Conservation (phyloP, 106 monocot genomes). For the Cymbidium sinense region DNA sequence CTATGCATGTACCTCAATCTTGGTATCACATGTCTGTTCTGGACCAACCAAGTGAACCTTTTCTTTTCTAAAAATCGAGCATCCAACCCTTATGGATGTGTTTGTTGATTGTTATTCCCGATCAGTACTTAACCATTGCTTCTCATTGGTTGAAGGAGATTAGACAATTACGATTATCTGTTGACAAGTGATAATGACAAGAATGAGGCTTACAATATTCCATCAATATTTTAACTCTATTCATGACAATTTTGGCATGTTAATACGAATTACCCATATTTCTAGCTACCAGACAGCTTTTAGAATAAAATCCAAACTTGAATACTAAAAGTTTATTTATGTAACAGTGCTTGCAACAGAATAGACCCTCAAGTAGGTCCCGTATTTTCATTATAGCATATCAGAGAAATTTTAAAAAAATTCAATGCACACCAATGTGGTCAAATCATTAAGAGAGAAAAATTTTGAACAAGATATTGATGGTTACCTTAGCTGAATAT, state of each 20-base stretch:
- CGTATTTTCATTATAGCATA: not conserved
- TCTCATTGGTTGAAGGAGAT: not conserved
- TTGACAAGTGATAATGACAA: not conserved
- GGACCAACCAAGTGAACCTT: not conserved
- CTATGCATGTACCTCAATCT: not conserved
- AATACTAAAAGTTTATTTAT: not conserved
- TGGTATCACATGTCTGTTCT: not conserved
- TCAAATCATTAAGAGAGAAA: not conserved
- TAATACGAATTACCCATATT: not conserved
- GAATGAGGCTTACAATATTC: not conserved
- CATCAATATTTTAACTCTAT: not conserved
- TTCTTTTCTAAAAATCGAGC: not conserved
- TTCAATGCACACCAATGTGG: not conserved
- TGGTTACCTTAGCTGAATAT: slow-evolving; percentile 91
- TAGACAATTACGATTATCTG: not conserved
- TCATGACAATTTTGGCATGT: not conserved
- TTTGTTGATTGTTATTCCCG: not conserved
- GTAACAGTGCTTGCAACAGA: not conserved
- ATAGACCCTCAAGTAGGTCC: not conserved
- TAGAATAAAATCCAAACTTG: not conserved
- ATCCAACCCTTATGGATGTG: not conserved
- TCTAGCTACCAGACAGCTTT: not conserved
- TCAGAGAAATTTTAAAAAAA: not conserved
- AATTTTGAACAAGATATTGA: not conserved
- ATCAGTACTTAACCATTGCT: not conserved